Conservation (phyloP, 1,139 yeast species). For the Pichia sp. region DNA sequence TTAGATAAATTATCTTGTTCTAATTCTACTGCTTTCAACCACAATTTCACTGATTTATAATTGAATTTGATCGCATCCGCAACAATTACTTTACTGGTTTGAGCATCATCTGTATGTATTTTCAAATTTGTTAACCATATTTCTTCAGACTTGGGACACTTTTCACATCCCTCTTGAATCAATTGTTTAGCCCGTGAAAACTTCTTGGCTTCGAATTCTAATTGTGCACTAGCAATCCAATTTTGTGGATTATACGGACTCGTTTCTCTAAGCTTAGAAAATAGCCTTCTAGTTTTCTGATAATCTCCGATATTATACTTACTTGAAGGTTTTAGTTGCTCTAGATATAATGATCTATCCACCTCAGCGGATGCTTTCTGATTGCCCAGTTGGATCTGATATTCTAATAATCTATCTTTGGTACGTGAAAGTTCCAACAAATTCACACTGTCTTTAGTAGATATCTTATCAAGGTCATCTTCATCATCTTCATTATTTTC, state of each 20-base stretch:
- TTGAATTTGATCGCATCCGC: slow-evolving; percentile 64
- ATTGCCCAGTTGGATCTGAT: slow-evolving; percentile 39
- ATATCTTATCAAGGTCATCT: slow-evolving; percentile 1
- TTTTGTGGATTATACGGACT: slow-evolving; percentile 75
- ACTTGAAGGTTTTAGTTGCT: slow-evolving; percentile 13
- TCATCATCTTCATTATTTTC: slow-evolving; percentile 35
- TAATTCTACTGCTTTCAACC: slow-evolving; percentile 69
- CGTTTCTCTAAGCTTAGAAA: slow-evolving; percentile 65
- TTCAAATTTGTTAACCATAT: slow-evolving; percentile 83
- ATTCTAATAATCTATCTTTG: slow-evolving; percentile 49
- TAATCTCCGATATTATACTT: slow-evolving; percentile 49
- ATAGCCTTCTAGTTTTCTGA: slow-evolving; percentile 55
- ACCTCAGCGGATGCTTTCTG: slow-evolving; percentile 9
- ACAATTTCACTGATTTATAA: slow-evolving; percentile 56
- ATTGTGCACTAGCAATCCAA: slow-evolving; percentile 86
- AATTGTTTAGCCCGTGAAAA: slow-evolving; percentile 55
- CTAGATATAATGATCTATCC: slow-evolving; percentile 25
- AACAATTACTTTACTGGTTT: slow-evolving; percentile 52
- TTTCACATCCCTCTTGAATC: slow-evolving; percentile 70
- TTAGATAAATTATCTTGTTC: slow-evolving; percentile 57
- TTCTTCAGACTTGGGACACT: slow-evolving; percentile 65
- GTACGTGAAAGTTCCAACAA: slow-evolving; percentile 52
- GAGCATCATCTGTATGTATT: slow-evolving; percentile 51
- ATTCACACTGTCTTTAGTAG: slow-evolving; percentile 37
- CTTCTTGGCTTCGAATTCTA: slow-evolving; percentile 68